Evolutionary conservation across 805 yeast species (phyloP), one percentile per base, ranked within the genome.

Genomic region (Yamadazyma paraphyllophila): DNA sequence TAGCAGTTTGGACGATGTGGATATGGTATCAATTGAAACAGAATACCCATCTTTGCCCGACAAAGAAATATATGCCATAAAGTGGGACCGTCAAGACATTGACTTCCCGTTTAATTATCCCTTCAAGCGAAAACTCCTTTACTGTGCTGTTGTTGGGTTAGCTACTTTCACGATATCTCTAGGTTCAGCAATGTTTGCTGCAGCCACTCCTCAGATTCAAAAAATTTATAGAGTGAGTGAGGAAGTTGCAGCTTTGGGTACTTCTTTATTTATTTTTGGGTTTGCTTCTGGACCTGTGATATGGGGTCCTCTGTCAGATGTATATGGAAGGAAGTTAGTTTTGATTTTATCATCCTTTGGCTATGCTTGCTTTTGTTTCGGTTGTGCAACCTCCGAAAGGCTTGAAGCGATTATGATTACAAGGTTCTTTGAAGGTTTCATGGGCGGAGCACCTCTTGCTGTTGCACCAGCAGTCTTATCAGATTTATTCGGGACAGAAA

Each of bases 261-360:
- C 89, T 10, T 82, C 97, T 1, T 47, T 90, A 20, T 91, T 80
- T 57, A 96, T 91, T n/a, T 64, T 89, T 36, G 98, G 97, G 8
- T 92, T 90, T 65, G 97, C 97, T 1, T 77, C 88, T 0, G 97
- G 97, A 13, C 98, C 98, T 2, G 72, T 91, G 41, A 58, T 88
- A 30, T 91, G 94, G 89, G 97, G 64, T 36, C 64, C 65, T 5
- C 47, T 60, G 24, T 51, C 59, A 12, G 64, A 62, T 43, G 61
- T 67, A 13, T 56, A 46, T 54, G 63, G 73, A 38, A 62, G 81
- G 34, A 74, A 66, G 51, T 47, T 60, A 4, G 75, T 78, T 20
- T 69, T 77, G 17, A 49, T 77, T 26, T 43, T 66, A 2, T 80
- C 83, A 57, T 71, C 43, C 13, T 58, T 68, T 31, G 59, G 59